Percentiles rank a stretch among this genome's conserved stretches.
These are phyloP conservation scores for Diplodia seriata DNA, from an alignment of 2,329 filamentous ascomycete genomes.

Conservation along the genomic window DNA sequence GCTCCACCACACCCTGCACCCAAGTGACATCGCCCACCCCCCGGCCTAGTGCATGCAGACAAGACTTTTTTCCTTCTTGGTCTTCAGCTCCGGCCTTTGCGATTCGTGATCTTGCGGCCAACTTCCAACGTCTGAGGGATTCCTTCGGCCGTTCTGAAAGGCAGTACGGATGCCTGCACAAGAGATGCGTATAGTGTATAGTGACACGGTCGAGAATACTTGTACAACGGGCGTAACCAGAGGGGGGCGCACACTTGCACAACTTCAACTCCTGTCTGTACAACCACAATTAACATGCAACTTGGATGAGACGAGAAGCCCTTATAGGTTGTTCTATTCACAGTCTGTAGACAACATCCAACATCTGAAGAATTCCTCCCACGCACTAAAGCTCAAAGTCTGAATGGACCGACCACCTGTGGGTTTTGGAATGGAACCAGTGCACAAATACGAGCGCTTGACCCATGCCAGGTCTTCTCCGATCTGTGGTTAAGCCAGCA, in stretches of 20 bases:
- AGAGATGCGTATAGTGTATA: neutral
- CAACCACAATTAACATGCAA: too few species aligned
- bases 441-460: neutral
- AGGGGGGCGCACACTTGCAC: neutral
- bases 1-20: neutral
- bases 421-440: neutral
- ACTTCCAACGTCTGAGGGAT: conserved; percentile 14
- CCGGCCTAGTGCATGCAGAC: neutral
- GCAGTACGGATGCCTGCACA: neutral
- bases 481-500: too few species aligned
- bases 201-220: neutral
- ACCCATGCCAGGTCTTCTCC: neutral
- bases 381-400: neutral
- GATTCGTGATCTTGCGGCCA: neutral
- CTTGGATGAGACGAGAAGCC: neutral
- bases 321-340: neutral
- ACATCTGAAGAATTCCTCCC: conserved; percentile 13
- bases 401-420: too few species aligned
- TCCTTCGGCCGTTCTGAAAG: conserved; percentile 12
- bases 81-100: neutral
- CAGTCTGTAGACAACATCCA: neutral
- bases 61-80: neutral
- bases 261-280: neutral
- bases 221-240: neutral
- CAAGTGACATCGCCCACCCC: neutral